Conservation (phyloP, 257 asterid genomes). For the Solanum infundibuliforme region DNA sequence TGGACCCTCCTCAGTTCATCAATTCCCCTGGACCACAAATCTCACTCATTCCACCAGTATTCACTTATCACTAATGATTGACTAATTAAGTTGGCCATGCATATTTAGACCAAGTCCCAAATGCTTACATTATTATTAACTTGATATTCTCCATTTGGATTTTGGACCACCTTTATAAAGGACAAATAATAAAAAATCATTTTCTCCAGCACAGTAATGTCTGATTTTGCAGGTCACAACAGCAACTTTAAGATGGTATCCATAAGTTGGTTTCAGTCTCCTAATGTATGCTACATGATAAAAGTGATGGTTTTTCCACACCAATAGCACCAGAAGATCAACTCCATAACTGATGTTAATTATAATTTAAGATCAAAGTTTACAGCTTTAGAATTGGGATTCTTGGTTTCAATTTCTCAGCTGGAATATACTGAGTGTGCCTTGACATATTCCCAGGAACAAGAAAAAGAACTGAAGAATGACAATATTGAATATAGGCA, state of each 20-base stretch:
- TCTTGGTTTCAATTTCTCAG: neutral
- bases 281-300: neutral
- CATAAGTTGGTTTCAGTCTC: neutral
- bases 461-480: neutral
- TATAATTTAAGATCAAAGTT: neutral
- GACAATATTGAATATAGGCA: neutral
- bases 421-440: neutral
- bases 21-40: neutral
- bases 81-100: neutral
- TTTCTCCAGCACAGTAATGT: neutral
- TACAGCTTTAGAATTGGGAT: neutral
- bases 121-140: neutral
- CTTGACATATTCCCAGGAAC: neutral
- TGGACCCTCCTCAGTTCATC: neutral
- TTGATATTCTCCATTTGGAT: neutral
- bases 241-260: neutral
- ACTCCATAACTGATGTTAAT: neutral
- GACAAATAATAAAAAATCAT: neutral
- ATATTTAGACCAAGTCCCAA: neutral
- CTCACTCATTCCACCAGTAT: neutral
- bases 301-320: neutral
- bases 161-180: neutral
- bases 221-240: neutral
- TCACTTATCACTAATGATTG: neutral
- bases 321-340: neutral